Conservation (phyloP, 2,329 filamentous ascomycete genomes). For the Sclerotinia trifoliorum region DNA sequence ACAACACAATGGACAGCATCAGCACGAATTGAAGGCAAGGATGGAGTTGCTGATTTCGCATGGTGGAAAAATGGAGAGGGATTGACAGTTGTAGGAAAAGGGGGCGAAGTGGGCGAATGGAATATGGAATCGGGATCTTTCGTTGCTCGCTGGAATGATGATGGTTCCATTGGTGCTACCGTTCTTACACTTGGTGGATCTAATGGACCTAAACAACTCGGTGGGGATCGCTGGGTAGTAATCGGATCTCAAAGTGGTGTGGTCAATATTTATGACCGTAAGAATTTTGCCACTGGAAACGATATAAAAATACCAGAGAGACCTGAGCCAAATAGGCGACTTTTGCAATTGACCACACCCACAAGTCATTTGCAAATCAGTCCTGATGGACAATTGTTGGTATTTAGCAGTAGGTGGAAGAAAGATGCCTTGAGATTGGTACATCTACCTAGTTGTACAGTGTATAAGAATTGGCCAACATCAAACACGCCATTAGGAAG, state of each 20-base stretch:
- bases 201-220: conserved; percentile 57
- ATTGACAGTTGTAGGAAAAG: conserved; percentile 78
- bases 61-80: conserved; percentile 90
- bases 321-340: conserved; percentile 68
- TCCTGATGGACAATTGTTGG: conserved; percentile 84
- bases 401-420: conserved; percentile 83
- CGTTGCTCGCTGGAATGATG: conserved; percentile 81
- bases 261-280: conserved; percentile 88
- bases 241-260: conserved; percentile 85
- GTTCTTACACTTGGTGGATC: conserved; percentile 75
- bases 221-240: conserved; percentile 84
- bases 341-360: conserved; percentile 86
- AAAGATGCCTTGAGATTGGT: conserved; percentile 83
- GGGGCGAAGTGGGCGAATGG: conserved; percentile 90
- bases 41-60: conserved; percentile 84
- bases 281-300: conserved; percentile 42
- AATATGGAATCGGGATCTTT: conserved; percentile 67
- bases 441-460: conserved; percentile 87
- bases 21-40: conserved; percentile 75
- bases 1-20: conserved; percentile 88
- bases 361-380: conserved; percentile 79
- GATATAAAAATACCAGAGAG: conserved; percentile 57
- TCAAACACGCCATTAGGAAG: conserved; percentile 82
- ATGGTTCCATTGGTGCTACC: conserved; percentile 83
- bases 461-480: conserved; percentile 97